phyloP scores from a whole-genome alignment of 495 filamentous ascomycete genomes.

The Penicillium waksmanii region DNA sequence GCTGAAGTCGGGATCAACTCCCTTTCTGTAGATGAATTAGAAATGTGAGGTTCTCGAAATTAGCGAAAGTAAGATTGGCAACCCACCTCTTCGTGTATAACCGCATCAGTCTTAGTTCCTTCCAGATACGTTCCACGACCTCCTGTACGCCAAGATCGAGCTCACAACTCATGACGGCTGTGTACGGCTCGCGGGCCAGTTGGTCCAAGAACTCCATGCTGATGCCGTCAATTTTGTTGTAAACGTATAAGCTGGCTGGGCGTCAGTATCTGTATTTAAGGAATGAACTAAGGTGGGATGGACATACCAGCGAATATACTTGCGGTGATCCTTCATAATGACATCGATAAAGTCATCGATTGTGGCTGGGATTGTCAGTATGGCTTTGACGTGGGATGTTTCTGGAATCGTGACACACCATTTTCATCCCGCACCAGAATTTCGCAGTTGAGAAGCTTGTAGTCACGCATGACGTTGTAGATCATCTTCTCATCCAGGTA shows the following conservation, averaged over 20 bases:
- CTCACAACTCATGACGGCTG: slow-evolving; percentile 97
- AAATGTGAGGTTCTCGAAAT: not conserved
- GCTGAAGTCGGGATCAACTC: slow-evolving; percentile 84
- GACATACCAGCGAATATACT: slow-evolving; percentile 83
- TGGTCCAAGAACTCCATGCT: slow-evolving; percentile 91
- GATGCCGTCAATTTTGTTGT: slow-evolving; percentile 99
- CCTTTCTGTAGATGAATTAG: slow-evolving; percentile 60
- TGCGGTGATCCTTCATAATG: slow-evolving; percentile 98
- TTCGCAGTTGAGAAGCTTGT: slow-evolving; percentile 98
- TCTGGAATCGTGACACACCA: slow-evolving; percentile 49
- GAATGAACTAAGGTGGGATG: not conserved
- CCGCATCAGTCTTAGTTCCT: slow-evolving; percentile 87
- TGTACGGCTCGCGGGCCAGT: slow-evolving; percentile 89
- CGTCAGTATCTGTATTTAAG: slow-evolving; percentile 3
- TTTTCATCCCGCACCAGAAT: slow-evolving; percentile 94
- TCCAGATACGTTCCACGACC: slow-evolving; percentile 94
- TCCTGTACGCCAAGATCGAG: slow-evolving; percentile 96
- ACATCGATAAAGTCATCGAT: slow-evolving; percentile 99
- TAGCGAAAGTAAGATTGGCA: not conserved
- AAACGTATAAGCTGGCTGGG: slow-evolving; percentile 81
- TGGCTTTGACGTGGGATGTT: not conserved
- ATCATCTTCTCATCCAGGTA: slow-evolving; percentile 95
- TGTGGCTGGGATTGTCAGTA: slow-evolving; percentile 58
- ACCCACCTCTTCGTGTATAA: slow-evolving; percentile 90
- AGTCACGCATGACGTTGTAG: slow-evolving; percentile 93